phyloP scores from a whole-genome alignment of 2,329 filamentous ascomycete species.

The Lachnellula arida region DNA sequence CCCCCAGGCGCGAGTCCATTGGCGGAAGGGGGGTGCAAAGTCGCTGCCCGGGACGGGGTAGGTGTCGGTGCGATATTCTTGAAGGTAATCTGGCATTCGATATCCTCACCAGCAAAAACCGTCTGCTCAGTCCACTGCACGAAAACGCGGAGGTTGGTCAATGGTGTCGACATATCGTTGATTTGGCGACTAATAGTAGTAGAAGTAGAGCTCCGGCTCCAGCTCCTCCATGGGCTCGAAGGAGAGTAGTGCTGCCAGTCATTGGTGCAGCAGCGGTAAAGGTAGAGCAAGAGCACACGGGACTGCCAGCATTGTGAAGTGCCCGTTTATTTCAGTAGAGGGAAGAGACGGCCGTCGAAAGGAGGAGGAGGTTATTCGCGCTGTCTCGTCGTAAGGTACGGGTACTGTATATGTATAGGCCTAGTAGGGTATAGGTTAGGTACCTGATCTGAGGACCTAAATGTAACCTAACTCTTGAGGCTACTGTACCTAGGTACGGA shows the following conservation, averaged over 20 bases:
- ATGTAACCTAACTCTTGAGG: too few relatives aligned
- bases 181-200: neutral
- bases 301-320: conserved; percentile 24
- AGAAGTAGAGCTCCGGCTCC: neutral
- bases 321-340: neutral
- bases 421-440: too few relatives aligned
- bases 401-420: neutral
- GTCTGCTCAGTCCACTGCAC: conserved; percentile 92
- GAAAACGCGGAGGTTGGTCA: conserved; percentile 85
- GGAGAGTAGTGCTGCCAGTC: conserved; percentile 27
- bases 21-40: conserved; percentile 20
- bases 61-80: conserved; percentile 60
- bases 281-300: conserved; percentile 9
- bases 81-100: conserved; percentile 95
- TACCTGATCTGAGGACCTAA: too few relatives aligned
- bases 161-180: conserved; percentile 37
- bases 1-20: conserved; percentile 23
- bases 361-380: too few relatives aligned
- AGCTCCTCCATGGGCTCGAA: conserved; percentile 28
- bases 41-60: conserved; percentile 17
- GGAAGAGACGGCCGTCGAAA: neutral
- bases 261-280: conserved; percentile 28
- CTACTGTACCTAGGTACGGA: too few relatives aligned
- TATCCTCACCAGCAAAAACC: conserved; percentile 93
- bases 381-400: neutral